A percentile compares a stretch with the other conserved stretches of the same genome.
These are phyloP conservation scores for Lactarius sanguifluus DNA, from an alignment of 768 basidiomycete genomes.

Conservation along the genomic window DNA sequence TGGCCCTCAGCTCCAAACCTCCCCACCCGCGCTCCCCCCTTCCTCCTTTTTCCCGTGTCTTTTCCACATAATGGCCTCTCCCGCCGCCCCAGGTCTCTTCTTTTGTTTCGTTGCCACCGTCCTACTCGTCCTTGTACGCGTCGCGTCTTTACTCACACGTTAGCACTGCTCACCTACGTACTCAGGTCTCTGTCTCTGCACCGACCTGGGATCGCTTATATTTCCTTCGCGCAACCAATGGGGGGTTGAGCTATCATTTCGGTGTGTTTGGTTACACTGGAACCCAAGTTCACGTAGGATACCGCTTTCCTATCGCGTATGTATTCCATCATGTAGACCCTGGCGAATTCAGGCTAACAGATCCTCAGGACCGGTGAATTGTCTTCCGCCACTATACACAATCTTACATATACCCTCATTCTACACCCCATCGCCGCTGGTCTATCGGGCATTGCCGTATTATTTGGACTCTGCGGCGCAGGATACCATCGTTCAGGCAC, in stretches of 20 bases:
- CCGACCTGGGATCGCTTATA: constrained; percentile 74
- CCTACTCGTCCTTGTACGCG: constrained; percentile 65
- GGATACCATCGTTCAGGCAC: constrained; percentile 68
- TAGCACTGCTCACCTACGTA: constrained; percentile 6
- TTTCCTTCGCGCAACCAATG: constrained; percentile 57
- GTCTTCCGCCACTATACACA: constrained; percentile 56
- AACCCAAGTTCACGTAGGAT: constrained; percentile 55
- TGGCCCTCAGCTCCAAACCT: neutral
- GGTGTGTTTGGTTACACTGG: constrained; percentile 82
- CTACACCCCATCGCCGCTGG: constrained; percentile 81
- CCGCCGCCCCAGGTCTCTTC: constrained; percentile 68
- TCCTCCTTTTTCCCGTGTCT: neutral
- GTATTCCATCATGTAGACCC: constrained; percentile 30
- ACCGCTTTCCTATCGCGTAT: constrained; percentile 52
- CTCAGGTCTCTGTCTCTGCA: constrained; percentile 65
- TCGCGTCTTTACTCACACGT: constrained; percentile 11
- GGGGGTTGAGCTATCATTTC: constrained; percentile 47
- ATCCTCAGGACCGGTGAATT: constrained; percentile 43
- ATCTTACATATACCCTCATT: constrained; percentile 71
- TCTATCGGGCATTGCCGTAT: constrained; percentile 59
- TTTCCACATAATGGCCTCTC: constrained; percentile 45
- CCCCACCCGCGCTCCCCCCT: constrained; percentile 2
- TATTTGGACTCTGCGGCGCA: constrained; percentile 68
- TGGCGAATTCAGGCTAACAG: constrained; percentile 12
- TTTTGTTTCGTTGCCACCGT: constrained; percentile 70